A percentile compares a stretch with the other conserved stretches of the same genome.
Evolutionary conservation across 306 rosid genomes (phyloP).

Genomic region (Carpinus fangiana): DNA sequence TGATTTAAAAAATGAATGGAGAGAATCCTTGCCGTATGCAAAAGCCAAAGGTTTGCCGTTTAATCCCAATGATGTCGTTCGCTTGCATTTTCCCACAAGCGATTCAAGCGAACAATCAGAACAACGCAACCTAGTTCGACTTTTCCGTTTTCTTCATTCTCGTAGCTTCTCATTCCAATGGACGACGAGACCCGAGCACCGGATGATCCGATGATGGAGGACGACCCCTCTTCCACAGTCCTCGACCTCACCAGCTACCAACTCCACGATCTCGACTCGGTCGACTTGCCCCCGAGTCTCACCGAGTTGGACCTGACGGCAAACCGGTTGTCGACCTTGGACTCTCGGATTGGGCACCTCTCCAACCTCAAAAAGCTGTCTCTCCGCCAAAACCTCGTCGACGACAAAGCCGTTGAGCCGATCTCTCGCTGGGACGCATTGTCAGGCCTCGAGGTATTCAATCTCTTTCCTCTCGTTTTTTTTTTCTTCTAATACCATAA

Average conservation of each 20-base stretch:
- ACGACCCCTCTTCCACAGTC: conserved; percentile 53
- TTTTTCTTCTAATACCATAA: background rate
- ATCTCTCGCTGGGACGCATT: conserved; percentile 68
- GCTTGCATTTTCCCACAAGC: too few relatives aligned
- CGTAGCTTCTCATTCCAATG: conserved; percentile 5
- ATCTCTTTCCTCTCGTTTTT: background rate
- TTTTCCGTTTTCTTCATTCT: background rate
- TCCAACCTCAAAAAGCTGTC: conserved; percentile 76
- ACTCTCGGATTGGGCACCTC: conserved; percentile 72
- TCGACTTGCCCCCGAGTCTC: conserved; percentile 63
- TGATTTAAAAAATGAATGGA: too few relatives aligned
- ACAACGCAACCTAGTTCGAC: background rate
- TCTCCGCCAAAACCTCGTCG: conserved; percentile 79
- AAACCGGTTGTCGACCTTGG: conserved; percentile 73
- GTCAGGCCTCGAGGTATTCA: conserved; percentile 62
- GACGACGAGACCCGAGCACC: conserved; percentile 31
- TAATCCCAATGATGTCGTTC: too few relatives aligned
- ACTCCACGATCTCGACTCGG: conserved; percentile 77
- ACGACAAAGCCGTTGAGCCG: conserved; percentile 58
- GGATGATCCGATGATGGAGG: conserved; percentile 23
- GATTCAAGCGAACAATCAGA: background rate
- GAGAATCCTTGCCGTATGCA: too few relatives aligned
- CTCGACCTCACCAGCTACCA: conserved; percentile 85
- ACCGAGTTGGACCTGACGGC: conserved; percentile 90
- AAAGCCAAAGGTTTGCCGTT: too few relatives aligned